Evolutionary conservation across 805 yeast genomes (phyloP).

Genomic region (Starmerella kuoi): DNA sequence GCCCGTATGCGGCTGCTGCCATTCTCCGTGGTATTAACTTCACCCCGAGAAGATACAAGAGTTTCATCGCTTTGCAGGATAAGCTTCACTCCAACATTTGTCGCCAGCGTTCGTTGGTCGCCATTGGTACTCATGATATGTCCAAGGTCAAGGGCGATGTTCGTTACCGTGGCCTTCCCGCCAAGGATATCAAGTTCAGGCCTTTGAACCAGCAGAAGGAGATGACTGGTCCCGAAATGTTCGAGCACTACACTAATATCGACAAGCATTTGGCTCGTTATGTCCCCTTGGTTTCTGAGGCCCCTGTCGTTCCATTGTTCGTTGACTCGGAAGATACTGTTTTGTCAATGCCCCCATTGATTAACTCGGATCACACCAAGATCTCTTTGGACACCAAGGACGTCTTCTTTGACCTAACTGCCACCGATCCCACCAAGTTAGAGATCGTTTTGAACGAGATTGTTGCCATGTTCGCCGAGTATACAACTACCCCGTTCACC

Average conservation of each 20-base stretch:
- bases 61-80: constrained; percentile 92
- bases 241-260: constrained; percentile 72
- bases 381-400: constrained; percentile 74
- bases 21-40: constrained; percentile 72
- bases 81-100: constrained; percentile 90
- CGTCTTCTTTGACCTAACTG: constrained; percentile 87
- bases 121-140: constrained; percentile 95
- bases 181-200: constrained; percentile 52
- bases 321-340: constrained; percentile 64
- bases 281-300: constrained; percentile 74
- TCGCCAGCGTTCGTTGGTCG: constrained; percentile 93
- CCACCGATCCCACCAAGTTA: constrained; percentile 87
- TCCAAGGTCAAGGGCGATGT: constrained; percentile 73
- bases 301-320: constrained; percentile 84
- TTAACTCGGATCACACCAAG: constrained; percentile 84
- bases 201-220: constrained; percentile 34
- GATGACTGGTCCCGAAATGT: constrained; percentile 63
- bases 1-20: constrained; percentile 96
- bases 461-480: constrained; percentile 90
- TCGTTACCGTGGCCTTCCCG: constrained; percentile 73
- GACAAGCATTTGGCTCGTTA: constrained; percentile 85
- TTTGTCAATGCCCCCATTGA: constrained; percentile 92
- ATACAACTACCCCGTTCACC: constrained; percentile 68
- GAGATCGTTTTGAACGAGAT: constrained; percentile 85
- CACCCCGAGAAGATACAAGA: constrained; percentile 75